Evolutionary conservation across 164 flowering plant species (phyloP).

Genomic region (Dillenia suffruticosa): DNA sequence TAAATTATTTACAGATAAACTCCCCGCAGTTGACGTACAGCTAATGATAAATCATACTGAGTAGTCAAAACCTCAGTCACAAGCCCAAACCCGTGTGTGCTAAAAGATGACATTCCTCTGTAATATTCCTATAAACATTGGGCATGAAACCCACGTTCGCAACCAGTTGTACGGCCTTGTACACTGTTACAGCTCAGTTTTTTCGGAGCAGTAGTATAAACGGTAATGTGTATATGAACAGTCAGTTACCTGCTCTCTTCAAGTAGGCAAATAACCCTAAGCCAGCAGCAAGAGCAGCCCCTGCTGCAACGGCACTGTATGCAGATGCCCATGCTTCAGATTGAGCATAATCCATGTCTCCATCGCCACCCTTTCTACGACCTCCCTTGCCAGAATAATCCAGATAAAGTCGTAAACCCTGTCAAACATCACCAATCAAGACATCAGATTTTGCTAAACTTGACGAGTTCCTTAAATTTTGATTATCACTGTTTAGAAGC

Average conservation of each 20-base stretch:
- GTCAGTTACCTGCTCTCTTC: constrained; percentile 50
- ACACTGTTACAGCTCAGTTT: too few relatives aligned
- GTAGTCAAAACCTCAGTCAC: too few relatives aligned
- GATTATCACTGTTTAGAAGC: background rate
- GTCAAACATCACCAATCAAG: constrained; percentile 9
- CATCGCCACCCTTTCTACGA: constrained; percentile 28
- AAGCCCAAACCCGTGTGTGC: too few relatives aligned
- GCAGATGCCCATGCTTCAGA: constrained; percentile 62
- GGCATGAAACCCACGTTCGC: too few relatives aligned
- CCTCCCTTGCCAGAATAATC: constrained; percentile 57
- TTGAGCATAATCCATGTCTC: constrained; percentile 44
- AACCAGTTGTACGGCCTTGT: too few relatives aligned
- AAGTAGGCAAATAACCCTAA: constrained; percentile 48
- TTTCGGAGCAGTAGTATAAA: too few relatives aligned
- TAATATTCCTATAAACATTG: too few relatives aligned
- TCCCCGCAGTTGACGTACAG: too few relatives aligned
- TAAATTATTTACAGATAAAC: too few relatives aligned
- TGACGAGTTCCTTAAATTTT: background rate
- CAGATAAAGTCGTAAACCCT: constrained; percentile 82
- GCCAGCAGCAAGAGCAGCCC: constrained; percentile 58
- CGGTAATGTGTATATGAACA: background rate
- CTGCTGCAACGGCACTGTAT: constrained; percentile 50
- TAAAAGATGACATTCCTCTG: too few relatives aligned
- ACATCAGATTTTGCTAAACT: constrained; percentile 1
- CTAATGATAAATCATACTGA: too few relatives aligned